Evolutionary conservation across 139 green algal species (phyloP), one percentile per base, ranked within the genome.

Genomic region (Dunaliella primolecta): DNA sequence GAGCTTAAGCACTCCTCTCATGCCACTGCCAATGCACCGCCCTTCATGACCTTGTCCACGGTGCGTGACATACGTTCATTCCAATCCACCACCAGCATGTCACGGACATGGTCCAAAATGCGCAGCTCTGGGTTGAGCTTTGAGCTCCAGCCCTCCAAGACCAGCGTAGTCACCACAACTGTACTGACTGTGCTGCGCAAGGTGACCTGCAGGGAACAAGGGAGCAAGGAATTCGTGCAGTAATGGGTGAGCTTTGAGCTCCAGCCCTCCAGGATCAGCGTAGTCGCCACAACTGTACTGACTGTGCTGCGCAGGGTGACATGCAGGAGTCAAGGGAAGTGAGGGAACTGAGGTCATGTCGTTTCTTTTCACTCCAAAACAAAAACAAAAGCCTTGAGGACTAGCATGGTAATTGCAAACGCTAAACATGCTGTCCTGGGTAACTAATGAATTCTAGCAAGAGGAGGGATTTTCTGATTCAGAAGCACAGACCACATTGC

Each of bases 261-360:
- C 96, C 96, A 98, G 57, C 95, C 95, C 89, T 98, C 96, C 76
- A 98, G 89, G 80, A 98, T 94, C 83, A 98, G 86, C 31, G 92
- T 96, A 15, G 95, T 96, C 20, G 97, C 91, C 57, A 98, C 91
- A 36, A 98, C 91, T 1, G 89, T 90, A 55, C 24, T 81, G 30
- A 93, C 91, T 0, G 84, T 85, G 55, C 38, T 81, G 78, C 87
- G 88, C 1, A 93, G 84, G 7, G 90, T 93, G 11, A 93, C 87
- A 38, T 86, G 76, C 23, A 81, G 2, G n/a, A n/a, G n/a, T n/a
- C n/a, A n/a, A n/a, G n/a, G n/a, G n/a, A n/a, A n/a, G n/a, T n/a
- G n/a, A n/a, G n/a, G n/a, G n/a, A n/a, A n/a, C n/a, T n/a, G n/a
- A n/a, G n/a, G n/a, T n/a, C n/a, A n/a, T n/a, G n/a, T n/a, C n/a